A percentile compares a stretch with the other conserved stretches of the same genome.
Evolutionary conservation across 345 rosid genomes (phyloP).

Genomic region (Gossypium herbaceum): DNA sequence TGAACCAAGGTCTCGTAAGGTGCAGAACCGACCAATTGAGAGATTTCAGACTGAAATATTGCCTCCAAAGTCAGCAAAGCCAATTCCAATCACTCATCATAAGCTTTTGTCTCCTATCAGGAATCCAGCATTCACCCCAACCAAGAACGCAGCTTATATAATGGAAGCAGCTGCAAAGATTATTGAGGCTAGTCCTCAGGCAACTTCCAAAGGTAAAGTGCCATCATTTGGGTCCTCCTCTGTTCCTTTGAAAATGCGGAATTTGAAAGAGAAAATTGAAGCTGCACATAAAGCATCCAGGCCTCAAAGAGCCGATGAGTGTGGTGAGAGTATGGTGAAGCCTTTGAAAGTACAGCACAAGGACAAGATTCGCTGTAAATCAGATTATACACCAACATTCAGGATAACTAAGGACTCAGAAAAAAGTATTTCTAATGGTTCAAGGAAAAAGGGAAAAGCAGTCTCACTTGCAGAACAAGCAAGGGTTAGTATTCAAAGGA

Average conservation of each 20-base stretch:
- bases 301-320: constrained; percentile 34
- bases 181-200: constrained; percentile 62
- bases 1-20: constrained; percentile 38
- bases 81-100: constrained; percentile 50
- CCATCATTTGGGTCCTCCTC: constrained; percentile 46
- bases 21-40: constrained; percentile 49
- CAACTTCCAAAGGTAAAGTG: constrained; percentile 34
- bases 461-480: constrained; percentile 37
- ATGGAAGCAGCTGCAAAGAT: constrained; percentile 84
- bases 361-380: constrained; percentile 32
- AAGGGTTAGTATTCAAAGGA: constrained; percentile 41
- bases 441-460: constrained; percentile 41
- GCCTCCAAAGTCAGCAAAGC: constrained; percentile 75
- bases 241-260: constrained; percentile 66
- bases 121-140: constrained; percentile 51
- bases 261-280: constrained; percentile 76
- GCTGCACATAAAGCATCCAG: constrained; percentile 44
- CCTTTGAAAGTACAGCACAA: constrained; percentile 31
- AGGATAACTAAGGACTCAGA: constrained; percentile 24
- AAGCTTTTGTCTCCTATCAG: constrained; percentile 77
- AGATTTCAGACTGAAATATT: constrained; percentile 77
- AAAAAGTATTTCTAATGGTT: constrained; percentile 33
- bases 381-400: constrained; percentile 20
- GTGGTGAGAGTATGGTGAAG: constrained; percentile 15
- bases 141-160: constrained; percentile 51